Evolutionary conservation across 352 stramenopile genomes (phyloP), one percentile per base, ranked within the genome.

Genomic region (Phytophthora crassamura): DNA sequence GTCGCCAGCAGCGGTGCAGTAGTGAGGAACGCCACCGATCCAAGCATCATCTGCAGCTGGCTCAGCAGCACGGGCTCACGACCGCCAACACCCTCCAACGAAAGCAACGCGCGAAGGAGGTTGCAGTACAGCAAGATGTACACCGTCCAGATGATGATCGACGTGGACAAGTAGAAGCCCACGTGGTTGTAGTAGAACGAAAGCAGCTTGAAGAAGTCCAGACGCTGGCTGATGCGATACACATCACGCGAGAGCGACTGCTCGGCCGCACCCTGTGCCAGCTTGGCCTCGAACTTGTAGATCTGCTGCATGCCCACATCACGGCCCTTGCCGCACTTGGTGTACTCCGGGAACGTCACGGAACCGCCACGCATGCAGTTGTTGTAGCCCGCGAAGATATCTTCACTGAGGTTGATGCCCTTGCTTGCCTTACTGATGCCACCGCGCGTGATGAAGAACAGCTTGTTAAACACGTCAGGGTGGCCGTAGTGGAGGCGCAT

Each of bases 281-380:
- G 80, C 66, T 99, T 99, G 1, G 98, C 97, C 77, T 99, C 98
- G 62, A 99, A 99, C 78, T 99, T 99, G 86, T 99, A 99, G 64
- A 99, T 99, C 73, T 99, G 98, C 70, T 98, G 98, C 96, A 99
- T 99, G 40, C 98, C 98, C 25, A 99, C 98, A 91, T 99, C 98
- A 50, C 98, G 94, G 35, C 98, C 98, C 74, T 99, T 99, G 50
- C 98, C 98, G 42, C 98, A 97, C 80, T 99, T 98, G 45, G 98
- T 88, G 72, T 99, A 99, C 78, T 99, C 98, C n/a, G 97, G 97
- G 85, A 99, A 99, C 2, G 89, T 89, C 15, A 99, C 97, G 9
- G 91, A 91, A 16, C 97, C 97, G 43, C 97, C 98, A 54, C 98
- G 95, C 58, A 99, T 93, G 35, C 95, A 97, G 71, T 98, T 99